These are phyloP conservation scores for Magnolia officinalis DNA, from an alignment of 164 flowering plant species.

Conservation along the genomic window DNA sequence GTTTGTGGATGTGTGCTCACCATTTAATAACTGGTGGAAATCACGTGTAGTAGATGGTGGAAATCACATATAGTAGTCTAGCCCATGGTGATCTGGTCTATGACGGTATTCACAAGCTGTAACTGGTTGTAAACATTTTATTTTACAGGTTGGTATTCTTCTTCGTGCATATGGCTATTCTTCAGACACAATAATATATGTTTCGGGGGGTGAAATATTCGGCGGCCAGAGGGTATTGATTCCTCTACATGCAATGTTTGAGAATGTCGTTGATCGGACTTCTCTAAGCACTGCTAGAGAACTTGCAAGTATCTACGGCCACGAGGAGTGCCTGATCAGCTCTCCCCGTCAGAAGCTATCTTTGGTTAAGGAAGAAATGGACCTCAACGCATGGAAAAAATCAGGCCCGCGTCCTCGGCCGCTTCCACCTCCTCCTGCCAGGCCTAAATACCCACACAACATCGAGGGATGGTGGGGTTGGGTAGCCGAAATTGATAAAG, in stretches of 20 bases:
- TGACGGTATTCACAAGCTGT: not conserved
- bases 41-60: not conserved
- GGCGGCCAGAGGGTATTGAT: slow-evolving; percentile 84
- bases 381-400: slow-evolving; percentile 60
- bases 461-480: slow-evolving; percentile 99
- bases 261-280: slow-evolving; percentile 90
- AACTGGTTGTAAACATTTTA: not conserved
- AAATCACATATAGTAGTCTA: not conserved
- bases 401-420: slow-evolving; percentile 92
- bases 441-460: slow-evolving; percentile 75
- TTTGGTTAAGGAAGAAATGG: slow-evolving; percentile 35
- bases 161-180: slow-evolving; percentile 93
- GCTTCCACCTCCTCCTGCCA: slow-evolving; percentile 92
- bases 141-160: slow-evolving; percentile 77
- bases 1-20: no score
- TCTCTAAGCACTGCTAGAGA: slow-evolving; percentile 65
- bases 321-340: slow-evolving; percentile 44
- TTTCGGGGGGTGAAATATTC: slow-evolving; percentile 90
- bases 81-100: not conserved
- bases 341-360: slow-evolving; percentile 36
- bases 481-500: slow-evolving; percentile 95
- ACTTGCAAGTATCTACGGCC: slow-evolving; percentile 70
- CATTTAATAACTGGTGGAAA: no score
- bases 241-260: slow-evolving; percentile 93
- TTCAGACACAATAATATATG: slow-evolving; percentile 76